A percentile compares a stretch with the other conserved stretches of the same genome.
phyloP scores from a whole-genome alignment of 768 basidiomycete genomes.

The Russula sp. region DNA sequence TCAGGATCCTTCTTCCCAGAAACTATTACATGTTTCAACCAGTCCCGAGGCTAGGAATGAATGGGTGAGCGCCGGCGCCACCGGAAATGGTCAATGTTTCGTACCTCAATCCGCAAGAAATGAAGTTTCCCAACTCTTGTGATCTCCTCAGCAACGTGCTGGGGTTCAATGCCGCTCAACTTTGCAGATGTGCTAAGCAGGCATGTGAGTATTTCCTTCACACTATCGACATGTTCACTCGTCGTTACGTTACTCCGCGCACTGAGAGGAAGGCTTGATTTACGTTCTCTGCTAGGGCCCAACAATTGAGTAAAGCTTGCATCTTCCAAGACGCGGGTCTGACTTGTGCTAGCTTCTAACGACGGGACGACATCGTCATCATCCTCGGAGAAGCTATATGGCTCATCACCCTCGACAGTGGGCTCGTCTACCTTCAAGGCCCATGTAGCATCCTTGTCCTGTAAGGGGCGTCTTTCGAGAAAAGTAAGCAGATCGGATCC shows the following conservation, averaged over 20 bases:
- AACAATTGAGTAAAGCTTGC: conserved; percentile 11
- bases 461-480: conserved; percentile 61
- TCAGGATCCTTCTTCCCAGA: conserved; percentile 63
- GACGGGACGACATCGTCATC: conserved; percentile 43
- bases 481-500: conserved; percentile 82
- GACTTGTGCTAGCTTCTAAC: conserved; percentile 32
- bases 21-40: conserved; percentile 75
- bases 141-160: conserved; percentile 81
- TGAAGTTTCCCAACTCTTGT: conserved; percentile 66
- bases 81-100: conserved; percentile 27
- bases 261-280: conserved; percentile 61
- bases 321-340: conserved; percentile 24
- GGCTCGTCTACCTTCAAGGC: conserved; percentile 62
- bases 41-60: conserved; percentile 69
- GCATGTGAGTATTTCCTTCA: conserved; percentile 61
- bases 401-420: conserved; percentile 62
- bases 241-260: conserved; percentile 30
- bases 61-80: conserved; percentile 21
- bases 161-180: conserved; percentile 53
- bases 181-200: conserved; percentile 58
- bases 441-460: conserved; percentile 73
- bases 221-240: conserved; percentile 18
- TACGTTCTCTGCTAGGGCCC: conserved; percentile 55
- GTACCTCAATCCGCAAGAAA: conserved; percentile 76
- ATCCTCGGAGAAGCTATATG: conserved; percentile 52